Evolutionary conservation across 1,139 yeast genomes (phyloP).

Genomic region (Schwanniomyces etchellsii): DNA sequence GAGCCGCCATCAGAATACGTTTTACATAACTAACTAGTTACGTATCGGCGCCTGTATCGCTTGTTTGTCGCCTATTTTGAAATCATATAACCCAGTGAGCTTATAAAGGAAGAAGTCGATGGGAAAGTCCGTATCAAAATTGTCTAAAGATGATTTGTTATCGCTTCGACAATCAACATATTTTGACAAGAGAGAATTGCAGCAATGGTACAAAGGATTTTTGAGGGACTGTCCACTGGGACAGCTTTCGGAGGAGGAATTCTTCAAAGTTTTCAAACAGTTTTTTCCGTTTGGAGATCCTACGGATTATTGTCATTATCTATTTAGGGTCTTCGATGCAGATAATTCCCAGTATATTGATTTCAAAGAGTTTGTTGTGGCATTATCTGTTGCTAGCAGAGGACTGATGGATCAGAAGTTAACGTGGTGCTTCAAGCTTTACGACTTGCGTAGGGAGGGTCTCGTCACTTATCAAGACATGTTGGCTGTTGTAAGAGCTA

Average conservation of each 20-base stretch:
- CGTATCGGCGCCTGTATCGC: no score
- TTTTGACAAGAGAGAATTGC: conserved; percentile 89
- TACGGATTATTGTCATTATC: conserved; percentile 79
- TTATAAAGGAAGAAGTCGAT: no score
- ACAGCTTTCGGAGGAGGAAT: conserved; percentile 79
- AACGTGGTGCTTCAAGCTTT: conserved; percentile 80
- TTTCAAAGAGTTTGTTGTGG: conserved; percentile 88
- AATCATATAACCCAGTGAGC: no score
- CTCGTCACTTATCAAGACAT: conserved; percentile 70
- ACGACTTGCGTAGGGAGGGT: conserved; percentile 80
- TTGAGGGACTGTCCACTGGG: conserved; percentile 92
- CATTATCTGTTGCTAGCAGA: conserved; percentile 81
- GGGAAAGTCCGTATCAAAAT: conserved; percentile 95
- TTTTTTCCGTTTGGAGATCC: conserved; percentile 99
- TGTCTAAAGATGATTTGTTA: conserved; percentile 85
- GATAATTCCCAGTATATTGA: conserved; percentile 80
- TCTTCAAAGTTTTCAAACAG: conserved; percentile 87
- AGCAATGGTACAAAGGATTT: conserved; percentile 98
- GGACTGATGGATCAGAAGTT: conserved; percentile 86
- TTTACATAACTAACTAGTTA: no score
- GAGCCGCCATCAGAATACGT: no score
- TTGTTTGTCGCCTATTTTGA: no score
- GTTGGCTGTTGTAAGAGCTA: conserved; percentile 72
- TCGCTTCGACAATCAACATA: conserved; percentile 82
- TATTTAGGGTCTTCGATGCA: conserved; percentile 83